Percentiles rank a stretch among this genome's conserved stretches.
Evolutionary conservation across 139 green algal species (phyloP).

Genomic region (Closterium sp.): DNA sequence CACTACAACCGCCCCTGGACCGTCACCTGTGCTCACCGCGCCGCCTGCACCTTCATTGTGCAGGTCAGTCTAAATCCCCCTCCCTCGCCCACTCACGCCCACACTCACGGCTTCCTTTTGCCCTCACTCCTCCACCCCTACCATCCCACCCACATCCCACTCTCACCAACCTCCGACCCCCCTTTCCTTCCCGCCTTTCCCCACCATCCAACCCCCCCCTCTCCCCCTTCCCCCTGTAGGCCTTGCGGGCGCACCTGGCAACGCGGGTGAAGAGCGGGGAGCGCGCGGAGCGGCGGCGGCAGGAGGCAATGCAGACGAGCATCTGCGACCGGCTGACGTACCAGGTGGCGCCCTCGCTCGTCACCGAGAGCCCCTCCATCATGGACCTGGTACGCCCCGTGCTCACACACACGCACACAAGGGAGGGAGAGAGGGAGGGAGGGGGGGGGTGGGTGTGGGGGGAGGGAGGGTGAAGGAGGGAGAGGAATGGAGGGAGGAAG

Average conservation of each 20-base stretch:
- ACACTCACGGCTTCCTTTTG: too few species aligned
- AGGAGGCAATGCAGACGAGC: conserved; percentile 15
- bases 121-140: neutral
- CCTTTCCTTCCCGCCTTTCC: neutral
- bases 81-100: too few species aligned
- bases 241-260: conserved; percentile 20
- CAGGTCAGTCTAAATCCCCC: conserved; percentile 3
- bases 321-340: conserved; percentile 40
- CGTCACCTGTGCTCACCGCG: conserved; percentile 9
- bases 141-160: neutral
- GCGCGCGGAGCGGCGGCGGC: conserved; percentile 10
- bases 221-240: neutral
- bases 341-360: conserved; percentile 26
- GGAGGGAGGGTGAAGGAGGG: neutral
- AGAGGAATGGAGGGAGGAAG: too few species aligned
- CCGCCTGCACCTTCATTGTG: conserved; percentile 29
- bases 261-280: conserved; percentile 28
- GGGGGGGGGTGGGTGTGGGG: neutral
- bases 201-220: neutral
- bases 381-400: conserved; percentile 9
- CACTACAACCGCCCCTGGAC: conserved; percentile 5
- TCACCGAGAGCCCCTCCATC: conserved; percentile 31
- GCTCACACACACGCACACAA: neutral
- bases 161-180: neutral
- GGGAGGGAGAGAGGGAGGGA: neutral